Percentiles rank a stretch among this genome's conserved stretches.
Evolutionary conservation across 2,329 filamentous ascomycete genomes (phyloP).

Genomic region (Xylariaceae sp.): DNA sequence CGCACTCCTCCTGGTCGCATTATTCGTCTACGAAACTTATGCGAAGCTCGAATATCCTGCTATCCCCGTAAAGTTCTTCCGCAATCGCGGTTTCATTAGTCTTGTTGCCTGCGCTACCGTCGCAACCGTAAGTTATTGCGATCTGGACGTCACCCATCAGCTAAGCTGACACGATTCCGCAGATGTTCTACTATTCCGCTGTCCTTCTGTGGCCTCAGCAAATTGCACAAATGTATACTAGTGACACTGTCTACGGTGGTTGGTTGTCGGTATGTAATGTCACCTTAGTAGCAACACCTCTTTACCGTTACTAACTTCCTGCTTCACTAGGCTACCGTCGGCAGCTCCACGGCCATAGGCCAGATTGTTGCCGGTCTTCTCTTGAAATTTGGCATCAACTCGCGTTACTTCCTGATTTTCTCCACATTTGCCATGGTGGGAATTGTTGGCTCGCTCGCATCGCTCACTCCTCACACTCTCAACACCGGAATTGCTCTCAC

Average conservation of each 20-base stretch:
- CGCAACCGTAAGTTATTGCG: conserved; percentile 25
- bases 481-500: conserved; percentile 32
- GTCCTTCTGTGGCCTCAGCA: conserved; percentile 36
- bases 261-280: conserved; percentile 30
- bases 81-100: conserved; percentile 34
- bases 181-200: conserved; percentile 33
- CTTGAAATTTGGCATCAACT: conserved; percentile 33
- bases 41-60: conserved; percentile 34
- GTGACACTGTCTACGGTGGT: conserved; percentile 32
- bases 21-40: conserved; percentile 36
- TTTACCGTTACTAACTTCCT: conserved; percentile 4
- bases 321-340: conserved; percentile 29
- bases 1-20: conserved; percentile 28
- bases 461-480: conserved; percentile 30
- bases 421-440: conserved; percentile 36
- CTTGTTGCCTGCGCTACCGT: conserved; percentile 34
- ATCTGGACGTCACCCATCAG: background rate
- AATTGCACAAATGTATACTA: conserved; percentile 32
- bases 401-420: conserved; percentile 35
- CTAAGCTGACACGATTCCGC: background rate
- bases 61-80: conserved; percentile 35
- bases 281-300: background rate
- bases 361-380: conserved; percentile 32
- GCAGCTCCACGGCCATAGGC: conserved; percentile 32
- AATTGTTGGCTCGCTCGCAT: conserved; percentile 32